A percentile compares a stretch with the other conserved stretches of the same genome.
These are phyloP conservation scores for Starmerella stigmatis DNA, from an alignment of 805 yeast genomes.

Conservation along the genomic window DNA sequence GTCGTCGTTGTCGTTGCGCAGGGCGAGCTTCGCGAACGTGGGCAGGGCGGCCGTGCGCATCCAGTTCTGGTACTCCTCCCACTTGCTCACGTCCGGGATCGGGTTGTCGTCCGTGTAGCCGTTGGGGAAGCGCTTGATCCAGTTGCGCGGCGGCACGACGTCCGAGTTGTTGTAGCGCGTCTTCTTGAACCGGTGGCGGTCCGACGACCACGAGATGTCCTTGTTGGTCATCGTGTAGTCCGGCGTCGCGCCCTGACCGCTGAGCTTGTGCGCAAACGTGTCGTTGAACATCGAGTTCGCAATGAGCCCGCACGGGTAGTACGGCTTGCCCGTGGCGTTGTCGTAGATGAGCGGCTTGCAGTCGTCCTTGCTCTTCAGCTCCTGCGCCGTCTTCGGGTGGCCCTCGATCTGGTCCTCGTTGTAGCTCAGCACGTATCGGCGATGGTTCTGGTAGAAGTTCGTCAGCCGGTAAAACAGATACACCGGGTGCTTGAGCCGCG, in stretches of 20 bases:
- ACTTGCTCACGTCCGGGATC: constrained; percentile 58
- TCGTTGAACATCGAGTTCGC: constrained; percentile 92
- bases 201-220: constrained; percentile 80
- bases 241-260: constrained; percentile 36
- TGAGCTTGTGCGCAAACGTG: constrained; percentile 42
- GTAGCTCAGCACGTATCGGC: constrained; percentile 80
- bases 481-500: constrained; percentile 57
- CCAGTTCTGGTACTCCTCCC: constrained; percentile 93
- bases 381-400: constrained; percentile 44
- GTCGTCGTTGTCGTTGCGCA: constrained; percentile 52
- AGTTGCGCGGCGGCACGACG: constrained; percentile 89
- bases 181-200: constrained; percentile 58
- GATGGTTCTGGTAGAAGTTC: constrained; percentile 87
- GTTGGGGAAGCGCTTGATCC: constrained; percentile 68
- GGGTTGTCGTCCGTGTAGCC: constrained; percentile 73
- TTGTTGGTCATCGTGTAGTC: constrained; percentile 38
- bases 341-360: constrained; percentile 50
- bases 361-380: constrained; percentile 39
- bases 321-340: constrained; percentile 41
- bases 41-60: constrained; percentile 96
- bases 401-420: constrained; percentile 78
- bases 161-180: constrained; percentile 57
- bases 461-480: constrained; percentile 77
- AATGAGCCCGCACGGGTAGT: constrained; percentile 91
- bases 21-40: constrained; percentile 71